phyloP scores from a whole-genome alignment of 495 filamentous ascomycete species.

The Penicillium angulare region DNA sequence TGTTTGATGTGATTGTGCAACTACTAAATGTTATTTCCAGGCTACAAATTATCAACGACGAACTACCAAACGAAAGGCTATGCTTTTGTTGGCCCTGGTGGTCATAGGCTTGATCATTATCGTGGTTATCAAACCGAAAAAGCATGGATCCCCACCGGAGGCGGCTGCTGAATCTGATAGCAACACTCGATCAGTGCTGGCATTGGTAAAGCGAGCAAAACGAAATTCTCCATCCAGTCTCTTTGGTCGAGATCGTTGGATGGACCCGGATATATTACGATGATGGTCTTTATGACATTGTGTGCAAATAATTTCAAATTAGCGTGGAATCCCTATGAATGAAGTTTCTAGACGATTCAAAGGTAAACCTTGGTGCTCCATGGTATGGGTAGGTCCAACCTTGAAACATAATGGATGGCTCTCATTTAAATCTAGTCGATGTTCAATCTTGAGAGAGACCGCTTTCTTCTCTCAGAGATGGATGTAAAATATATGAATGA shows the following conservation, averaged over 20 bases:
- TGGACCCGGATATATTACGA: slow-evolving; percentile 43
- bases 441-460: neutral
- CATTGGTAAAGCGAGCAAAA: slow-evolving; percentile 18
- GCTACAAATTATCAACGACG: slow-evolving; percentile 85
- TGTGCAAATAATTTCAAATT: slow-evolving; percentile 20
- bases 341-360: neutral
- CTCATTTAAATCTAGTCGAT: too few species aligned
- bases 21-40: slow-evolving; percentile 23
- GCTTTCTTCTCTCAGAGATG: neutral
- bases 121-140: slow-evolving; percentile 78
- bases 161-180: slow-evolving; percentile 26
- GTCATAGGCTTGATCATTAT: slow-evolving; percentile 86
- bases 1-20: neutral
- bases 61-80: slow-evolving; percentile 85
- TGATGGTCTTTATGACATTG: slow-evolving; percentile 12
- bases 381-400: neutral
- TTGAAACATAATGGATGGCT: neutral
- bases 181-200: slow-evolving; percentile 26
- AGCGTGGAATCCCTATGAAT: slow-evolving; percentile 1
- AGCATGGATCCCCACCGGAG: slow-evolving; percentile 21
- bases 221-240: slow-evolving; percentile 23
- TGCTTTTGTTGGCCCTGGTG: slow-evolving; percentile 79
- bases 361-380: neutral
- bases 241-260: slow-evolving; percentile 35
- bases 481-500: neutral